A percentile compares a stretch with the other conserved stretches of the same genome.
phyloP scores from a whole-genome alignment of 2,329 filamentous ascomycete genomes.

The Hymenoscyphus scutula region DNA sequence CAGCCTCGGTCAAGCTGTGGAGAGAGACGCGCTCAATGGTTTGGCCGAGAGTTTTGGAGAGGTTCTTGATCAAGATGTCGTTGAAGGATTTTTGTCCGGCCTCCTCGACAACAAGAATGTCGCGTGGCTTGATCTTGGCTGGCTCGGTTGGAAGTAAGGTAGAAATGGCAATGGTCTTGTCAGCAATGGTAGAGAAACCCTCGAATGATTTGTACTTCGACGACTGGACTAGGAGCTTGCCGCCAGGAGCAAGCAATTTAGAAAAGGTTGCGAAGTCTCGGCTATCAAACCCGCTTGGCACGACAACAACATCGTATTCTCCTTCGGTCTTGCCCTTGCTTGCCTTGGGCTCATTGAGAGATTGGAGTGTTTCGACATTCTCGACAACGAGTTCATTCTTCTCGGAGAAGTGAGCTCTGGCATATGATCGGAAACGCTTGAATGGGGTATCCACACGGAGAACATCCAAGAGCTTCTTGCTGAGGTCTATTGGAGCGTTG shows the following conservation, averaged over 20 bases:
- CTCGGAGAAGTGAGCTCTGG: neutral
- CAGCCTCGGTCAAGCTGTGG: neutral
- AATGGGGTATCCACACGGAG: neutral
- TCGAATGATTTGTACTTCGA: neutral
- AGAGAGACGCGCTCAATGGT: neutral
- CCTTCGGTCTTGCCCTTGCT: neutral
- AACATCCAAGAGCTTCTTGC: neutral
- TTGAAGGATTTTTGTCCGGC: constrained; percentile 1
- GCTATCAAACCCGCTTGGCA: neutral
- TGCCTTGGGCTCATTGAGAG: neutral
- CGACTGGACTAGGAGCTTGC: neutral
- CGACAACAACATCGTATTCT: neutral
- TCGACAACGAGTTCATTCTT: constrained; percentile 2
- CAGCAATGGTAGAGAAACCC: neutral
- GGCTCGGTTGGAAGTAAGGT: neutral
- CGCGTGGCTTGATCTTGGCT: neutral
- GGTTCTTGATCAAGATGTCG: constrained; percentile 3
- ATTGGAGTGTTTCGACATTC: neutral
- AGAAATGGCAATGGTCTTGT: neutral
- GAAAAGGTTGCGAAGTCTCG: neutral
- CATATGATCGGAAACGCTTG: neutral
- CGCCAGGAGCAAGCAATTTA: neutral
- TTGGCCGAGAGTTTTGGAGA: neutral
- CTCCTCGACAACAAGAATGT: neutral
- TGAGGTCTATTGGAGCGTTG: neutral